Base-by-base conservation (phyloP, 2,329 filamentous ascomycete genomes). In the Cytospora piceae region DNA sequence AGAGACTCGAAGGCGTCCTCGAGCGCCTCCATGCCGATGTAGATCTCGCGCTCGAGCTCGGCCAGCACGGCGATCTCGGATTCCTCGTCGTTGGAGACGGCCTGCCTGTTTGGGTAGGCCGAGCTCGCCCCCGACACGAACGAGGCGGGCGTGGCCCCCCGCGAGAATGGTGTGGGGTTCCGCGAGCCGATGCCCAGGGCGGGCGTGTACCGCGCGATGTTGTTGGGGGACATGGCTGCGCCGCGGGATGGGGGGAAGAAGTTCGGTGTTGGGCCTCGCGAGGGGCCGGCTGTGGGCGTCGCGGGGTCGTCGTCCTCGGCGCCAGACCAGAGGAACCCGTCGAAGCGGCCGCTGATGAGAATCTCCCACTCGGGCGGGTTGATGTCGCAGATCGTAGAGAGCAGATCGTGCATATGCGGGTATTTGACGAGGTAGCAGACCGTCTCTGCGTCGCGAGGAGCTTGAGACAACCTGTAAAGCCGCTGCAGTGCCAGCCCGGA, bases 301-400 rank as follows among this genome's bases (percentile, higher is more conserved):
- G 73, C 70, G 34, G 72, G 69, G 31, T 76, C 73, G 52, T 83
- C 81, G 31, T 85, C 84, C n/a, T 97, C 94, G 8, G 92, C 93
- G 27, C 94, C 94, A 54, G 93, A 96, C 87, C 94, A 96, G 24
- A 97, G 83, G 78, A 98, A 98, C 4, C 94, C 94, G 74, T 97
- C 94, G 72, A 98, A 98, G 32, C 94, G 90, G 32, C 94, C 94
- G 0, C 94, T 97, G 5, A 90, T 92, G 15, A 98, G 83, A 63
- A 98, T 96, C 69, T 97, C 94, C 94, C 94, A 98, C 77, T 98
- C 94, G n/a, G 92, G 91, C 56, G 89, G 86, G 74, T 90, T 95
- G 71, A 98, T 95, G 61, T 94, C 92, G 42, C 91, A 89, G 58
- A 97, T 84, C 0, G 94, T 97, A 51, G 92, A 89, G 3, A 98